Conservation (phyloP, 139 green algal genomes). For the Mychonastes homosphaera region DNA sequence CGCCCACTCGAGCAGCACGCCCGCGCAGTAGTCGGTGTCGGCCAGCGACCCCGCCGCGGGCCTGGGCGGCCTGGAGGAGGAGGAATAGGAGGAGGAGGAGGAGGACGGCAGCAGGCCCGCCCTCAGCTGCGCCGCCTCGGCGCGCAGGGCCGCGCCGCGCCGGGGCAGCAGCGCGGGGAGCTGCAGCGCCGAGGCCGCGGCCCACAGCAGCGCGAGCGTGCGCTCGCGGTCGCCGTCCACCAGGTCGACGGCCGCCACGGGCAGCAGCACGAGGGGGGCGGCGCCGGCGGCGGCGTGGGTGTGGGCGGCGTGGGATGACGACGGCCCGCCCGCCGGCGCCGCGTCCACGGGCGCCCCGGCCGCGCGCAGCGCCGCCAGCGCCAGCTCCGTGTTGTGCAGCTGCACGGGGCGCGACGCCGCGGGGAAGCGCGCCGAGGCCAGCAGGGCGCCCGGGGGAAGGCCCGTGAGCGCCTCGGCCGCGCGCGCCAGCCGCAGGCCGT, state of each 20-base stretch:
- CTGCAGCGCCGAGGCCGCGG: background rate
- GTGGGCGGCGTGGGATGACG: too few species aligned
- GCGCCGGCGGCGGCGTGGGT: background rate
- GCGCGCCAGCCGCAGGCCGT: constrained; percentile 56
- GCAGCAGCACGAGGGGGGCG: constrained; percentile 4
- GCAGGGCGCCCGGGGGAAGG: background rate
- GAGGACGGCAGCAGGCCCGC: too few species aligned
- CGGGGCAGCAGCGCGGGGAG: background rate
- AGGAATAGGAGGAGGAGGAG: too few species aligned
- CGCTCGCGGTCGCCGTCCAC: constrained; percentile 46
- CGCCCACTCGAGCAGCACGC: too few species aligned
- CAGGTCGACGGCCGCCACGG: constrained; percentile 32
- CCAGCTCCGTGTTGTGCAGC: constrained; percentile 44
- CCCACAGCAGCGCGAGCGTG: constrained; percentile 57
- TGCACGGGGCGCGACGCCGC: constrained; percentile 30
- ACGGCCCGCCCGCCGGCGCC: constrained; percentile 9
- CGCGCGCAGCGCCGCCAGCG: constrained; percentile 9
- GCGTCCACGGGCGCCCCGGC: constrained; percentile 4
- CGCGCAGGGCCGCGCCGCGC: background rate
- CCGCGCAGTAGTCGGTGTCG: too few species aligned
- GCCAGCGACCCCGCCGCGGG: too few species aligned
- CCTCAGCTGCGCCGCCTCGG: too few species aligned
- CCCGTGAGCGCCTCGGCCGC: constrained; percentile 53
- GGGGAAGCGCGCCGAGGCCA: constrained; percentile 27
- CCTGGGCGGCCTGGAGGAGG: too few species aligned